Base-by-base conservation (phyloP, 2,329 filamentous ascomycete species). In the Fusarium sp. region DNA sequence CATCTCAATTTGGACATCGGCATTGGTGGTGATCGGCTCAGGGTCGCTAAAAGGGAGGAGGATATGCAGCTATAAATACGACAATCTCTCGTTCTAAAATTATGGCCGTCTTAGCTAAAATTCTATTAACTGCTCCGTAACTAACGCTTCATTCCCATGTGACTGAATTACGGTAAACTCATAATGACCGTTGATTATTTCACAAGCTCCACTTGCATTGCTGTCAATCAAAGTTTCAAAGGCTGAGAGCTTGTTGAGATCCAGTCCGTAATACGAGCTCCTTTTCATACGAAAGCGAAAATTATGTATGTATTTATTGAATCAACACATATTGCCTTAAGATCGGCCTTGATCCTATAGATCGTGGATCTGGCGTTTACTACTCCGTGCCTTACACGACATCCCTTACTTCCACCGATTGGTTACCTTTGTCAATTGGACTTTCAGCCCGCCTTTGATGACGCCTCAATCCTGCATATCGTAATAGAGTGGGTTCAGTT, bases 11-110 rank as follows among this genome's bases (percentile, higher is more conserved):
- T 37, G 46, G 66, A 28, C 50, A 62, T 68, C 67, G 66, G 67
- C 66, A 69, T 59, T 69, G 60, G 37, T 59, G 40, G 47, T 65
- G 60, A 69, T 69, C 59, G 37, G 66, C 69, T 58, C 37, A 57
- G 69, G 58, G 56, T 46, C 35, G 59, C 44, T 52, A 64, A 72
- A 64, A 47, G 67, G 49, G 69, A 69, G 69, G 50, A 69, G 60
- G 52, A 66, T 58, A 70, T 60, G 60, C 53, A 71, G 42, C 60
- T 70, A 71, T 66, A 70, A 70, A 70, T 52, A 67, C 52, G 43
- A 65, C 60, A 54, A 68, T 67, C 35, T 63, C 52, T 60, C 35
- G 33, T 59, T 54, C 66, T 65, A 65, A 69, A 59, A 59, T 69
- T 69, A 69, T 46, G 59, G 59, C 42, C 50, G 59, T 46, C 33